Percentiles rank a stretch among this genome's conserved stretches.
These are phyloP conservation scores for Candida palmyrensis DNA, from an alignment of 805 yeast species.

Conservation along the genomic window DNA sequence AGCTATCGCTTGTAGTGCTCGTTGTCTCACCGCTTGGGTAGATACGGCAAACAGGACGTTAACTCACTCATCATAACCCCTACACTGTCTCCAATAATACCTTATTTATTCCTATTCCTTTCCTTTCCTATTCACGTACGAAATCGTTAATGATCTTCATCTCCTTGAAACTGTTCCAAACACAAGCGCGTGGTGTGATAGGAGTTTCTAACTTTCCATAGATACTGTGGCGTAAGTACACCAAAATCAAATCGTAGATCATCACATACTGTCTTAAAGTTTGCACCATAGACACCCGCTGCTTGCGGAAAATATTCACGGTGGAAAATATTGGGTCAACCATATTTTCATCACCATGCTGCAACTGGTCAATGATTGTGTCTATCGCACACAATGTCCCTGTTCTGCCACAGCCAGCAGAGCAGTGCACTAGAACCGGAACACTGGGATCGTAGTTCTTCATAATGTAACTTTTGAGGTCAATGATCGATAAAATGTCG, in stretches of 20 bases:
- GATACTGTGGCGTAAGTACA: conserved; percentile 11
- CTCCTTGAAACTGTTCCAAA: conserved; percentile 8
- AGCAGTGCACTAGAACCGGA: conserved; percentile 81
- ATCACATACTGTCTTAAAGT: conserved; percentile 49
- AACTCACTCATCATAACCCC: too few species aligned
- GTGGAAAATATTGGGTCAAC: conserved; percentile 35
- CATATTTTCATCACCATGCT: conserved; percentile 11
- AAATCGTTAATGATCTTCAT: conserved; percentile 10
- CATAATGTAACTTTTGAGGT: conserved; percentile 19
- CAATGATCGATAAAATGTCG: conserved; percentile 48
- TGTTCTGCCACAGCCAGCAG: conserved; percentile 96
- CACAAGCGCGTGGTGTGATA: neutral
- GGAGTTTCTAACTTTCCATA: conserved; percentile 1
- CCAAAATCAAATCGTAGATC: conserved; percentile 38
- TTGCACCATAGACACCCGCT: conserved; percentile 56
- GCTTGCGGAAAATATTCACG: conserved; percentile 45
- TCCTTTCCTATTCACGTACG: conserved; percentile 2
- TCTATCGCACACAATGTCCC: conserved; percentile 58
- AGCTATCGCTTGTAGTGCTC: too few species aligned
- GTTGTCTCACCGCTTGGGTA: too few species aligned
- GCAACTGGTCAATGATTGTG: conserved; percentile 20
- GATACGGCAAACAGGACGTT: too few species aligned
- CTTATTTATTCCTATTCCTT: neutral
- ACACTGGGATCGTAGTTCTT: conserved; percentile 10
- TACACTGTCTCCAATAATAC: neutral